Conservation (phyloP, 371 early-diverging fungal species). For the Mucor saturninus region DNA sequence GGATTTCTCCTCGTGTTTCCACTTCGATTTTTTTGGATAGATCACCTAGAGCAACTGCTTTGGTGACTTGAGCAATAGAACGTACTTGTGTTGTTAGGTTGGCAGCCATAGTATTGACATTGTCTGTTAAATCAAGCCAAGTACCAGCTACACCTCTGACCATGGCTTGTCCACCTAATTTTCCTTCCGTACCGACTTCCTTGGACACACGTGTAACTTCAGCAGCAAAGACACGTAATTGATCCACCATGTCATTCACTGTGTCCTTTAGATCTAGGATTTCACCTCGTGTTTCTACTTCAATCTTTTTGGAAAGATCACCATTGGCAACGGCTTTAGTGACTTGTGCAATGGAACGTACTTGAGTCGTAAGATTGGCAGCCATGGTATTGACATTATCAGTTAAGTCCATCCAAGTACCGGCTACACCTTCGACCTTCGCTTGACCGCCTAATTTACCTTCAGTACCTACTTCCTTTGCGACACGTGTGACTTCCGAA, state of each 20-base stretch:
- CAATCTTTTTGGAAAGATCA: conserved; percentile 50
- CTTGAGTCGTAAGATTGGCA: conserved; percentile 51
- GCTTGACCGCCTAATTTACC: conserved; percentile 67
- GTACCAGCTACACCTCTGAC: conserved; percentile 63
- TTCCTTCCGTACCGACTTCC: conserved; percentile 65
- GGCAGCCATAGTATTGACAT: conserved; percentile 67
- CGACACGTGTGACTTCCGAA: conserved; percentile 67
- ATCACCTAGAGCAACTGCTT: conserved; percentile 60
- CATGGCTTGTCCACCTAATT: conserved; percentile 62
- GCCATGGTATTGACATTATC: conserved; percentile 64
- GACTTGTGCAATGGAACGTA: conserved; percentile 42
- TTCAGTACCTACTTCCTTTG: conserved; percentile 68
- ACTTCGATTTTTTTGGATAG: conserved; percentile 49
- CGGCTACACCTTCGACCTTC: conserved; percentile 56
- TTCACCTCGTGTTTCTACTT: conserved; percentile 46
- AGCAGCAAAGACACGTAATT: conserved; percentile 51
- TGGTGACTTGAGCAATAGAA: conserved; percentile 61
- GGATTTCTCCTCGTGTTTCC: conserved; percentile 27
- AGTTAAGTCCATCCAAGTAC: conserved; percentile 66
- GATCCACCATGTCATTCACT: conserved; percentile 63
- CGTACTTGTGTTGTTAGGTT: conserved; percentile 65
- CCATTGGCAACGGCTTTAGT: conserved; percentile 41
- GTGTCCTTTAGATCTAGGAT: conserved; percentile 49
- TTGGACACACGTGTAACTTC: conserved; percentile 63
- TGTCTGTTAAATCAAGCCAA: conserved; percentile 68